Percentiles rank a stretch among this genome's conserved stretches.
These are phyloP conservation scores for Fragosphaeria purpurea DNA, from an alignment of 2,329 filamentous ascomycete species.

Conservation along the genomic window DNA sequence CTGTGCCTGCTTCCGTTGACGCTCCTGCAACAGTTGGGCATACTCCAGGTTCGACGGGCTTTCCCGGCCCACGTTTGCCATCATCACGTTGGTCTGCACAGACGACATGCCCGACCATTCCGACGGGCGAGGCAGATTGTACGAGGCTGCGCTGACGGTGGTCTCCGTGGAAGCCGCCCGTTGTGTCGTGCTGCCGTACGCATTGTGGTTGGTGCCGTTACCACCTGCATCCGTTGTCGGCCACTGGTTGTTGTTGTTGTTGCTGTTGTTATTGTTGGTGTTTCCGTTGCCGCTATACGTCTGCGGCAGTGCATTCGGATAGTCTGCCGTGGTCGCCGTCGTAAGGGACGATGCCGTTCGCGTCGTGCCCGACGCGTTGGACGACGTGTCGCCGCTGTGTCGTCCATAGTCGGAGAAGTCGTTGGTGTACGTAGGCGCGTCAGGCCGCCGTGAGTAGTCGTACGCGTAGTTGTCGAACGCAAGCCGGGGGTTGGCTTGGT, in stretches of 20 bases:
- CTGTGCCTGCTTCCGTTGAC: background rate
- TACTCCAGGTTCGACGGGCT: background rate
- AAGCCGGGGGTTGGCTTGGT: conserved; percentile 6
- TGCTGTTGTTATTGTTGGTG: background rate
- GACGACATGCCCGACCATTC: too few species aligned
- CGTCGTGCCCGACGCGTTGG: too few species aligned
- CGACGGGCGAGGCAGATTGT: too few species aligned
- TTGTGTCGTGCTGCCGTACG: background rate
- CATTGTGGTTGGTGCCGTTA: background rate
- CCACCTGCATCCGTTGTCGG: background rate
- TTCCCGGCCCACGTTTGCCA: background rate
- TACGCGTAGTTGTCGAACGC: conserved; percentile 2
- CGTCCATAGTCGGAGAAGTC: too few species aligned
- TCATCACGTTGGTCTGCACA: too few species aligned
- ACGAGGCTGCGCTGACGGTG: background rate
- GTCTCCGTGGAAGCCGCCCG: background rate
- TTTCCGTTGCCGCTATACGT: too few species aligned
- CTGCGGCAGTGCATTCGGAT: too few species aligned
- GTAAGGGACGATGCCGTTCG: too few species aligned
- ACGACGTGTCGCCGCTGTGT: too few species aligned
- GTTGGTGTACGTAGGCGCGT: conserved; percentile 3
- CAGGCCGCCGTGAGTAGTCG: background rate
- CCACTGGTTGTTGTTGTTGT: background rate
- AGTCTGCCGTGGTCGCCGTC: too few species aligned
- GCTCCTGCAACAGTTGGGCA: background rate